Evolutionary conservation across 2,329 filamentous ascomycete species (phyloP).

Genomic region (Cercospora sesami): DNA sequence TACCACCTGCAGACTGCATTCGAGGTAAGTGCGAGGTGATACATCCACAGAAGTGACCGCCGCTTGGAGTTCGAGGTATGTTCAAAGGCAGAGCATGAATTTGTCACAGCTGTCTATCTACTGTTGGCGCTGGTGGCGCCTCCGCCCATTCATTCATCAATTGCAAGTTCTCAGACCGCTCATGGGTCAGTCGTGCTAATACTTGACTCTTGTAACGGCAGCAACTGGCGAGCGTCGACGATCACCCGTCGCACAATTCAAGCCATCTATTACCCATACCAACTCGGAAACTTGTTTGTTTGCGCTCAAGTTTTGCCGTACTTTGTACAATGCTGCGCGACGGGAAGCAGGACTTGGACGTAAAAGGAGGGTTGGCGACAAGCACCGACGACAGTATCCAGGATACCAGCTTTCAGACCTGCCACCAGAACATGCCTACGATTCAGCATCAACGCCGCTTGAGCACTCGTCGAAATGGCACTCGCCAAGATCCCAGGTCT

Average conservation of each 20-base stretch:
- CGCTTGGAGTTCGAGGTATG: background rate
- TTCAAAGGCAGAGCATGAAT: background rate
- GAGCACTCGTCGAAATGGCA: background rate
- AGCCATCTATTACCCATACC: background rate
- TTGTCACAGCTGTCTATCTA: background rate
- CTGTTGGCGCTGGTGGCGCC: background rate
- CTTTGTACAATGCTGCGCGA: background rate
- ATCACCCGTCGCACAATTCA: background rate
- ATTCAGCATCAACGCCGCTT: background rate
- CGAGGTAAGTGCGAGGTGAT: background rate
- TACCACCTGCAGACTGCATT: background rate
- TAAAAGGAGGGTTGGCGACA: background rate
- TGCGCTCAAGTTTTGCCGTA: background rate
- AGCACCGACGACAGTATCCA: background rate
- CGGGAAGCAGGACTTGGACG: background rate
- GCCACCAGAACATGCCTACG: background rate
- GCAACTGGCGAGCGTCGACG: background rate
- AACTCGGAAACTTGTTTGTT: background rate
- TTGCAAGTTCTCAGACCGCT: background rate
- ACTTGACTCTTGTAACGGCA: background rate
- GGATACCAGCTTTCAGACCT: background rate
- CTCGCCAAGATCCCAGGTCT: background rate
- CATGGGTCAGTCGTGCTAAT: background rate
- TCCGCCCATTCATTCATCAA: background rate
- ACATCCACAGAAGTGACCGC: background rate